A percentile compares a stretch with the other conserved stretches of the same genome.
phyloP scores from a whole-genome alignment of 1,284 basidiomycete species.

The Trametes sp. region DNA sequence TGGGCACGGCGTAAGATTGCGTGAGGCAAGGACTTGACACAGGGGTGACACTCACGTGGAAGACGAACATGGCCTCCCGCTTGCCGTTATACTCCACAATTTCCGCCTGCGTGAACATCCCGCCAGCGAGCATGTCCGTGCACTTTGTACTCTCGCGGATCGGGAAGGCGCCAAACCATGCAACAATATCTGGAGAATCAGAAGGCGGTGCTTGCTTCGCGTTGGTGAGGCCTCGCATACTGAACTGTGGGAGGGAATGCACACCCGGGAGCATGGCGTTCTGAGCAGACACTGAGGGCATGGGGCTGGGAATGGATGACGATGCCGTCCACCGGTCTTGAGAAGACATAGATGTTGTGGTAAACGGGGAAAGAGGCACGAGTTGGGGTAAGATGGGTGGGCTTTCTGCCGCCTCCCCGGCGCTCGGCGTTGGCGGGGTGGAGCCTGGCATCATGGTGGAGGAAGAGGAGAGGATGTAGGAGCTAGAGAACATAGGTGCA shows the following conservation, averaged over 20 bases:
- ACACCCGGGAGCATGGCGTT: not conserved
- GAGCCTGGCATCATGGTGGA: too few relatives aligned
- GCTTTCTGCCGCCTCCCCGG: too few relatives aligned
- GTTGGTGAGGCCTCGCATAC: too few relatives aligned
- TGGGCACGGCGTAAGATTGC: not conserved
- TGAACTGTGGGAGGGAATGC: not conserved
- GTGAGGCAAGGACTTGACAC: not conserved
- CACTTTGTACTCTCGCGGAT: conserved; percentile 38
- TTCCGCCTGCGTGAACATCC: conserved; percentile 72
- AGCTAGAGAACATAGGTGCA: too few relatives aligned
- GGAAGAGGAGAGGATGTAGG: too few relatives aligned
- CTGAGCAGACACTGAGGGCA: not conserved
- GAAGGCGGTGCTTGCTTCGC: not conserved
- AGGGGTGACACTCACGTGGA: conserved; percentile 57
- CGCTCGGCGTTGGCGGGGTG: too few relatives aligned
- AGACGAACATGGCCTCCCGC: conserved; percentile 72
- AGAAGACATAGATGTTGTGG: too few relatives aligned
- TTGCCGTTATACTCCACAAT: conserved; percentile 66
- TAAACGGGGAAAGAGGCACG: too few relatives aligned
- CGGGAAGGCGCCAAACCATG: too few relatives aligned
- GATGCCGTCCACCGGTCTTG: too few relatives aligned
- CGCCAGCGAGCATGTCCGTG: conserved; percentile 65
- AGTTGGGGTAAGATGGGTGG: too few relatives aligned
- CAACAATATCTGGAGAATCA: not conserved
- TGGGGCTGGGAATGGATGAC: too few relatives aligned